Conservation (phyloP, 176 grass and related monocot species). For the Dendrocalamus sinicus region DNA sequence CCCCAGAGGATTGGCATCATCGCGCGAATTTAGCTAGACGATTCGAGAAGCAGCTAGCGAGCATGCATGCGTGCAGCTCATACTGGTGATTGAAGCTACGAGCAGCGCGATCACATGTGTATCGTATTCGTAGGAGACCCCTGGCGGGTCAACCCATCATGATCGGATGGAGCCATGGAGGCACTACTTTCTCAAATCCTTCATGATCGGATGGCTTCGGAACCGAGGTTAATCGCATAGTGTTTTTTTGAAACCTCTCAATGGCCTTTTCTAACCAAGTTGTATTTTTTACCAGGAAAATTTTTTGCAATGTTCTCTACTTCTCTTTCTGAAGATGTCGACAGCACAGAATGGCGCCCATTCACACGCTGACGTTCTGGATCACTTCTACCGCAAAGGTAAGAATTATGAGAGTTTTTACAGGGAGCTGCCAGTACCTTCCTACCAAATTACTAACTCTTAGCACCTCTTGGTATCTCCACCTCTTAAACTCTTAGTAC, state of each 20-base stretch:
- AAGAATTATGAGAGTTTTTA: conserved; percentile 19
- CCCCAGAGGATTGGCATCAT: neutral
- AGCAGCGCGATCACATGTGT: no score
- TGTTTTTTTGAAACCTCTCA: neutral
- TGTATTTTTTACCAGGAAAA: neutral
- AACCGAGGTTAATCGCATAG: neutral
- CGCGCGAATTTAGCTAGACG: neutral
- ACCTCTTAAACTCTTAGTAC: no score
- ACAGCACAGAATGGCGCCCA: neutral
- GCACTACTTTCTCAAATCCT: neutral
- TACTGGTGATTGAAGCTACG: no score
- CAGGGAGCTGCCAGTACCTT: no score
- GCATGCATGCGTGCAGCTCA: neutral
- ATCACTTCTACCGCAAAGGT: conserved; percentile 34
- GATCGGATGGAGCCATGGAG: no score
- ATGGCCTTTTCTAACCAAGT: conserved; percentile 2
- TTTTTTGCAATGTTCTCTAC: no score
- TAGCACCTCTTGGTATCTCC: no score
- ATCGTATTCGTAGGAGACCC: no score
- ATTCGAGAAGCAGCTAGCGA: neutral
- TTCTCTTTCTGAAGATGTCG: conserved; percentile 22
- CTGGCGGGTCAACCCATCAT: no score
- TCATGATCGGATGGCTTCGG: no score
- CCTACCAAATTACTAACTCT: no score
- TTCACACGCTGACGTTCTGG: neutral